Percentiles rank a stretch among this genome's conserved stretches.
phyloP scores from a whole-genome alignment of 768 basidiomycete genomes.

The Amanita subjunquillea region DNA sequence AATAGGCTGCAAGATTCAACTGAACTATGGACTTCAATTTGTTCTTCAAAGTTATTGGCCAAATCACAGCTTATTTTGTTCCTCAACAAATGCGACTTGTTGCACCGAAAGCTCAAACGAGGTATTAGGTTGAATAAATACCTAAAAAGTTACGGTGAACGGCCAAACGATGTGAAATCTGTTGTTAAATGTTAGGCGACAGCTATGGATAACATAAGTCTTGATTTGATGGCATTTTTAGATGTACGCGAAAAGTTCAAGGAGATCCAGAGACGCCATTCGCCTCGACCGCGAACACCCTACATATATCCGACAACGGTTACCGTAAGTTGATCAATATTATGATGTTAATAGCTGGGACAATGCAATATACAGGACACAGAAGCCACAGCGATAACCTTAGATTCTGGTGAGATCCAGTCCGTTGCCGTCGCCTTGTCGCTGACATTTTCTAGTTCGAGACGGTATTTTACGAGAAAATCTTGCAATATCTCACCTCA shows the following conservation, averaged over 20 bases:
- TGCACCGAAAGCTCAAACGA: constrained; percentile 53
- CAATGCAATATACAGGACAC: constrained; percentile 36
- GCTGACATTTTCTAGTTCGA: constrained; percentile 29
- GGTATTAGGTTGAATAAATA: constrained; percentile 46
- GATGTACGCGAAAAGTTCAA: constrained; percentile 65
- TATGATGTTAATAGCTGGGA: not conserved
- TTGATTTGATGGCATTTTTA: constrained; percentile 12
- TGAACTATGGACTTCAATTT: constrained; percentile 61
- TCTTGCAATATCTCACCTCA: constrained; percentile 40
- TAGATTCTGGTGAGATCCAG: constrained; percentile 36
- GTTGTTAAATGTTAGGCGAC: constrained; percentile 47
- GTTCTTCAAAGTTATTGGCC: constrained; percentile 52
- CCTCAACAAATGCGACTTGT: constrained; percentile 60
- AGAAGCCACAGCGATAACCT: constrained; percentile 45
- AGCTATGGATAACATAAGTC: not conserved
- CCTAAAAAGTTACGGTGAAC: constrained; percentile 57
- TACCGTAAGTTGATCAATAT: constrained; percentile 32
- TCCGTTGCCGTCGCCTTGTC: not conserved
- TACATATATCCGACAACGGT: constrained; percentile 66
- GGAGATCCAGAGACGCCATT: constrained; percentile 47
- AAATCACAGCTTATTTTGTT: constrained; percentile 54
- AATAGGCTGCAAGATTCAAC: constrained; percentile 71
- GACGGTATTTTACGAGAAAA: constrained; percentile 54
- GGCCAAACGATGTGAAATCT: constrained; percentile 53
- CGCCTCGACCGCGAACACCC: constrained; percentile 41